Base-by-base conservation (phyloP, 768 basidiomycete genomes). In the Sarcodon aspratus region DNA sequence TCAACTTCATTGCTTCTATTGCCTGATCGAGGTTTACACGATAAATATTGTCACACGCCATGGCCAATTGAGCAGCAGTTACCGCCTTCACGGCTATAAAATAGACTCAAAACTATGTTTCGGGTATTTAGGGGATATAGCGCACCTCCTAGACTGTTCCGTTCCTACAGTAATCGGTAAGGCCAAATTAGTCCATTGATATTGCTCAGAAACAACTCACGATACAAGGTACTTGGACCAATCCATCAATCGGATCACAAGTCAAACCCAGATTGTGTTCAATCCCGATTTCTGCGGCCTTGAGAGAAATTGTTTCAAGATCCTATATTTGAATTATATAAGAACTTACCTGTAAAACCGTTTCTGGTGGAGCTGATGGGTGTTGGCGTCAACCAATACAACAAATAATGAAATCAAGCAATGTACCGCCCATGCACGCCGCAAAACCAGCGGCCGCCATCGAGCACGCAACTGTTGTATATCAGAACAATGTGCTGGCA, bases 381-480 rank as follows among this genome's bases (percentile, higher is more conserved):
- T 17, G 53, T 36, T 48, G 27, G 33, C 45, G 34, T 43, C 38
- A 12, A 47, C 31, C 37, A 45, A 47, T 33, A 48, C 57, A 34
- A 8, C 21, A 51, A n/a, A 44, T 33, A 33, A 45, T 45, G 47
- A 35, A 5, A 33, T 12, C 9, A 9, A 9, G 15, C 31, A 33
- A 61, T 71, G 55, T 59, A 78, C 84, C 86, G 51, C 94, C 94
- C 83, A 96, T 86, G 60, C 90, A 94, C 6, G 94, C 94, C 3
- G 90, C 85, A 59, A 95, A 94, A 0, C 88, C 94, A 43, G 84
- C 92, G 48, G 84, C 84, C 0, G 93, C 95, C 95, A 97, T 97
- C 3, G 91, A 90, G 59, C 90, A 91, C 1, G 95, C 94, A 37
- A 97, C 95, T 17, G 38, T 46, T 37, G 50, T 52, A 17, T 36